phyloP scores from a whole-genome alignment of 2,329 filamentous ascomycete species.

The Exophiala oligosperma region DNA sequence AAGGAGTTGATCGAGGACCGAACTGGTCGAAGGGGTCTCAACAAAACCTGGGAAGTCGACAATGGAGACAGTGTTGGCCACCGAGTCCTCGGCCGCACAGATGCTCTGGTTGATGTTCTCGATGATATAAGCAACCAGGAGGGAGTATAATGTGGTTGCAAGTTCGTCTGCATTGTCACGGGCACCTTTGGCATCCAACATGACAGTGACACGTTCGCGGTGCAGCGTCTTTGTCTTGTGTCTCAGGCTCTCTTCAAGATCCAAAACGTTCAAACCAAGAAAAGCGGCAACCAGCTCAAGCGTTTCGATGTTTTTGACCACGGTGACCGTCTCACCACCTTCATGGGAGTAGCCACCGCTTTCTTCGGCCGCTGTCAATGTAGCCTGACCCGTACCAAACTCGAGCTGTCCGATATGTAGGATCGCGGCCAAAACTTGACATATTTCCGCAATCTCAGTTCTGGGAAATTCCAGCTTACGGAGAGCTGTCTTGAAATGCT shows the following conservation, averaged over 20 bases:
- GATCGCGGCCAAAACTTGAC: constrained; percentile 88
- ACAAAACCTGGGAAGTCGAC: constrained; percentile 96
- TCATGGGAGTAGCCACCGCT: constrained; percentile 97
- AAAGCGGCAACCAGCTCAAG: constrained; percentile 89
- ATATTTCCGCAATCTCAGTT: constrained; percentile 93
- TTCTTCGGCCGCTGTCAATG: constrained; percentile 77
- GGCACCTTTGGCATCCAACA: constrained; percentile 90
- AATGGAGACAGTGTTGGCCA: constrained; percentile 91
- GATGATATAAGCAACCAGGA: constrained; percentile 90
- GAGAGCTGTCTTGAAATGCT: constrained; percentile 94
- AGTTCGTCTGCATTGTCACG: constrained; percentile 91
- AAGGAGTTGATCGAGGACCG: constrained; percentile 84
- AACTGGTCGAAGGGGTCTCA: constrained; percentile 78
- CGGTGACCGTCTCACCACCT: constrained; percentile 79
- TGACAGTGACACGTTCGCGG: constrained; percentile 95
- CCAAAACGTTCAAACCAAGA: constrained; percentile 76
- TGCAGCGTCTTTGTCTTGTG: constrained; percentile 98
- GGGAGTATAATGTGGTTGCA: constrained; percentile 86
- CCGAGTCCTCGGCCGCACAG: constrained; percentile 81
- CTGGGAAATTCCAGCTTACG: constrained; percentile 92
- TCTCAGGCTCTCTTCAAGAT: constrained; percentile 83
- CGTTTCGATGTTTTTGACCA: constrained; percentile 91
- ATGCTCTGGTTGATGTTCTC: constrained; percentile 88
- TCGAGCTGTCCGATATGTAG: constrained; percentile 98
- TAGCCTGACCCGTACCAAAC: constrained; percentile 79